Evolutionary conservation across 345 rosid species (phyloP), one percentile per base, ranked within the genome.

Genomic region (Arabidopsis arenosa): DNA sequence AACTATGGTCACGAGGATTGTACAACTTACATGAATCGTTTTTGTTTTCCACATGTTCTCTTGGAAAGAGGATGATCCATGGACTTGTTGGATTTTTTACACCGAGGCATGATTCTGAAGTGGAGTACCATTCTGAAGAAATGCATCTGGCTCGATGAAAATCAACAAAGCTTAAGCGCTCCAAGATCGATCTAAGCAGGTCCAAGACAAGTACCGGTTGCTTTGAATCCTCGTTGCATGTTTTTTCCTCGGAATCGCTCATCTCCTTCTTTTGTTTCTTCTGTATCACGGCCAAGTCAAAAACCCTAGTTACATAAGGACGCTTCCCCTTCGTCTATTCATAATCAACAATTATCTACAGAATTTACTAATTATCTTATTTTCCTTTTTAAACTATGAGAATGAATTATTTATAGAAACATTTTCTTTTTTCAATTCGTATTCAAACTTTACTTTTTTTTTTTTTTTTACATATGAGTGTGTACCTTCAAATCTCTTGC

Each of bases 1-100:
- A 13, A 5, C 13, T 55, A 0, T 55, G 0, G 3, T 55, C 5
- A 30, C 13, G 37, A 55, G 37, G 60, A 55, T 55, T 36, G 9
- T 28, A 55, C 37, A 55, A 55, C 60, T 55, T 55, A 30, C 18
- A 55, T 54, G 59, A 54, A 28, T 45, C 18, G 8, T 45, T 14
- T 8, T 45, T n/a, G 9, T 0, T 45, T n/a, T 45, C 18, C 3
- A 5, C 49, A 28, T 5, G 1, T 54, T 54, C 15, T 4, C 4
- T 11, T 28, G 36, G 33, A 12, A 54, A 12, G 35, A 12, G 15
- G 35, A 54, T 54, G 35, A 26, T 7, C 36, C 35, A 54, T 54
- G 59, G 15, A 54, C 3, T 45, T 45, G 36, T 26, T 5, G 9
- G 9, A 7, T 26, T 53, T 21, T 0, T 11, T 52, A 4, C 28